Conservation (phyloP, 1,284 basidiomycete species). For the Apiotrichum sp. region DNA sequence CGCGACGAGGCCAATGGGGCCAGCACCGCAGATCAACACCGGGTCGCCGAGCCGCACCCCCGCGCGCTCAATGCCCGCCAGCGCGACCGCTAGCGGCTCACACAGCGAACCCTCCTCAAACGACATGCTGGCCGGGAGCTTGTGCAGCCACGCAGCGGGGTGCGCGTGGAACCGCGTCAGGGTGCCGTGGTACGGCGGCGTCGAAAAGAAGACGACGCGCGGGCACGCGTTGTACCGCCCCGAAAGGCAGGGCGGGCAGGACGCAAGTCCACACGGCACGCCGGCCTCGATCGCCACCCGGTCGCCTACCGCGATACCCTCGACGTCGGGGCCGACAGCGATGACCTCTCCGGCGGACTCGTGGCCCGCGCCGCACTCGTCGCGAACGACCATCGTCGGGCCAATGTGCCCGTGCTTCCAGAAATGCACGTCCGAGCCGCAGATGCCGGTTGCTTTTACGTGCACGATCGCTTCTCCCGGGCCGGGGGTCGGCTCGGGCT, state of each 20-base stretch:
- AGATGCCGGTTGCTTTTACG: slow-evolving; percentile 49
- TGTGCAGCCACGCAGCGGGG: slow-evolving; percentile 54
- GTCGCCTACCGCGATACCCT: slow-evolving; percentile 44
- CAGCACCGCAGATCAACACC: slow-evolving; percentile 49
- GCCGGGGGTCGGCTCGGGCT: slow-evolving; percentile 41
- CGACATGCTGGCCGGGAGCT: slow-evolving; percentile 49
- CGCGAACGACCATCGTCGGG: slow-evolving; percentile 44
- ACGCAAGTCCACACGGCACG: slow-evolving; percentile 50
- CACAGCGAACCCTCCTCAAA: slow-evolving; percentile 53
- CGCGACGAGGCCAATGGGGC: slow-evolving; percentile 53
- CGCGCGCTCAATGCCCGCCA: slow-evolving; percentile 53
- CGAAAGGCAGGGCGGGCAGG: slow-evolving; percentile 50
- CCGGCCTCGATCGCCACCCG: slow-evolving; percentile 53
- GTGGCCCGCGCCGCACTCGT: slow-evolving; percentile 48
- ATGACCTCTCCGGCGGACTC: slow-evolving; percentile 50
- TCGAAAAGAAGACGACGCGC: slow-evolving; percentile 50
- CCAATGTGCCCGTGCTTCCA: slow-evolving; percentile 52
- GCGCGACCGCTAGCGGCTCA: slow-evolving; percentile 52
- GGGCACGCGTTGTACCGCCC: slow-evolving; percentile 54
- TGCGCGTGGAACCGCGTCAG: slow-evolving; percentile 52
- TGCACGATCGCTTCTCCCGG: slow-evolving; percentile 48
- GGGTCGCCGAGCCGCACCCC: slow-evolving; percentile 50
- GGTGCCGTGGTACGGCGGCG: slow-evolving; percentile 51
- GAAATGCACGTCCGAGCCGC: slow-evolving; percentile 52
- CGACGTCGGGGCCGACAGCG: slow-evolving; percentile 48